These are phyloP conservation scores for Lactarius sanguifluus DNA, from an alignment of 768 basidiomycete genomes.

Conservation along the genomic window DNA sequence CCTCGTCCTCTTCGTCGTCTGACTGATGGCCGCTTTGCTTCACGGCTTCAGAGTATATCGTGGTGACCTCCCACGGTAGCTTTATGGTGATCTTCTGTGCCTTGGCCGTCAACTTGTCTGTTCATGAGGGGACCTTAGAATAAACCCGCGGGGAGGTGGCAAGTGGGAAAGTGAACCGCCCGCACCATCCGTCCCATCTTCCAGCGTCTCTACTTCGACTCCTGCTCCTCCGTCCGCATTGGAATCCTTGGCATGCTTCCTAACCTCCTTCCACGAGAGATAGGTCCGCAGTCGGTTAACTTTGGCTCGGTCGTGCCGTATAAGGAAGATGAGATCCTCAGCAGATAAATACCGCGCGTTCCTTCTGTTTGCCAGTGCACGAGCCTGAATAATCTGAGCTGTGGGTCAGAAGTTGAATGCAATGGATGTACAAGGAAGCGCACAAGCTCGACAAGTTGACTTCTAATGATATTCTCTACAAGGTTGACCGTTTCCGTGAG, in stretches of 20 bases:
- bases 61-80: slow-evolving; percentile 93
- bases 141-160: background rate
- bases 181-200: slow-evolving; percentile 80
- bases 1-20: slow-evolving; percentile 96
- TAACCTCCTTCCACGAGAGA: slow-evolving; percentile 95
- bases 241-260: slow-evolving; percentile 91
- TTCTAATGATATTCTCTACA: slow-evolving; percentile 92
- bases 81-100: slow-evolving; percentile 93
- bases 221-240: slow-evolving; percentile 78
- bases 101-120: slow-evolving; percentile 78
- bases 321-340: slow-evolving; percentile 95
- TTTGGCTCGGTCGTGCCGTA: slow-evolving; percentile 90
- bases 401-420: slow-evolving; percentile 13
- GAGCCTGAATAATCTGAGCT: slow-evolving; percentile 82
- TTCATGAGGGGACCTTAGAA: background rate
- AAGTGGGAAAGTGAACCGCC: slow-evolving; percentile 29
- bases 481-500: slow-evolving; percentile 83
- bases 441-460: slow-evolving; percentile 90
- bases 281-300: slow-evolving; percentile 92
- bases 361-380: slow-evolving; percentile 76
- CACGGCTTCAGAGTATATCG: slow-evolving; percentile 87
- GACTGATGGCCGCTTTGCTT: slow-evolving; percentile 47
- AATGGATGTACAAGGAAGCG: background rate
- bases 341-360: slow-evolving; percentile 84
- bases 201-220: slow-evolving; percentile 79